A percentile compares a stretch with the other conserved stretches of the same genome.
These are phyloP conservation scores for Globisporangium alternatum DNA, from an alignment of 352 stramenopile species.

Conservation along the genomic window DNA sequence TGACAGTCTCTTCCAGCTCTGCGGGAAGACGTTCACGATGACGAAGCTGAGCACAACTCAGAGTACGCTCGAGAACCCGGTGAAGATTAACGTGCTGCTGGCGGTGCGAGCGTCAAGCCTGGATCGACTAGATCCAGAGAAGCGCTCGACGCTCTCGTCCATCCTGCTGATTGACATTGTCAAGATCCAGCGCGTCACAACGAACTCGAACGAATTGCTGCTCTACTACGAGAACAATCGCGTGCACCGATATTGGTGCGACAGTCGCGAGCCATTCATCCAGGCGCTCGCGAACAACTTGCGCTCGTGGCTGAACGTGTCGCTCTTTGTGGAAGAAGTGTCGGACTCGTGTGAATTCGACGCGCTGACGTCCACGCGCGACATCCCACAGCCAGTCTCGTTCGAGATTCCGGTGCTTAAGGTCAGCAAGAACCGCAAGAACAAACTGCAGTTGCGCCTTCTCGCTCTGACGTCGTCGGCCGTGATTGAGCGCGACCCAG, in stretches of 20 bases:
- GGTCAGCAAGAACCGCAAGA: slow-evolving; percentile 76
- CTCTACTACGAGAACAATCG: slow-evolving; percentile 86
- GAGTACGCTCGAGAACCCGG: slow-evolving; percentile 57
- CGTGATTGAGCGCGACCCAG: slow-evolving; percentile 74
- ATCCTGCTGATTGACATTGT: slow-evolving; percentile 87
- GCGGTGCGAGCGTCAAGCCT: slow-evolving; percentile 76
- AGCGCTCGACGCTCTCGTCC: slow-evolving; percentile 66
- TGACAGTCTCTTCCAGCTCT: slow-evolving; percentile 84
- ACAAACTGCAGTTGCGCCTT: slow-evolving; percentile 70
- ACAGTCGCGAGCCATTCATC: slow-evolving; percentile 85
- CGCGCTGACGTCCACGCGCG: slow-evolving; percentile 64
- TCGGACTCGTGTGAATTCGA: slow-evolving; percentile 85
- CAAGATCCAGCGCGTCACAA: slow-evolving; percentile 85
- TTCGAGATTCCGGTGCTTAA: slow-evolving; percentile 87
- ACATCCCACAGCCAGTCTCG: slow-evolving; percentile 75
- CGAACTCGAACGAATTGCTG: slow-evolving; percentile 79
- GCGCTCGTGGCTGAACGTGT: slow-evolving; percentile 79
- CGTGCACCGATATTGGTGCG: slow-evolving; percentile 86
- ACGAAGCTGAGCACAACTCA: slow-evolving; percentile 80
- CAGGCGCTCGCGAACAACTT: slow-evolving; percentile 86
- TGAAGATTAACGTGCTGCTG: slow-evolving; percentile 72
- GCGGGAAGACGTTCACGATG: slow-evolving; percentile 83
- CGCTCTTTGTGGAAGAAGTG: slow-evolving; percentile 82
- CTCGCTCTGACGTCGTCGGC: slow-evolving; percentile 65
- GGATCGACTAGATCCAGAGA: slow-evolving; percentile 68